These are phyloP conservation scores for Dichomitus squalens DNA, from an alignment of 1,284 basidiomycete genomes.

Conservation along the genomic window DNA sequence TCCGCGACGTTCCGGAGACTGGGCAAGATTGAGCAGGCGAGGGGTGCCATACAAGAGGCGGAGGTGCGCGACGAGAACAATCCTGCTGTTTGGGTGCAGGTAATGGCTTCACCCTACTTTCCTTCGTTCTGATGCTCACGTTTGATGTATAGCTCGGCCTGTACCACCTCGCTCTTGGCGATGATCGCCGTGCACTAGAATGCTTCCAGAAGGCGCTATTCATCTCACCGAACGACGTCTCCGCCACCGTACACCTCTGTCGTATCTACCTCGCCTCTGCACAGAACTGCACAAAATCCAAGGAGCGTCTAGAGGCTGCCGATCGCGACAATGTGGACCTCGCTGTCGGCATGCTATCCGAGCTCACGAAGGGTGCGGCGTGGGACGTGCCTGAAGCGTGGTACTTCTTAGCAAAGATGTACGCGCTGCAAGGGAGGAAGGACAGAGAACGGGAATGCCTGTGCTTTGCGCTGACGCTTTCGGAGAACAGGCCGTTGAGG, in stretches of 20 bases:
- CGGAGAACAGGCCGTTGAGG: slow-evolving; percentile 68
- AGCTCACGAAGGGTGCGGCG: slow-evolving; percentile 64
- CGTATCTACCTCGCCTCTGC: slow-evolving; percentile 65
- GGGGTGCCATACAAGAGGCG: slow-evolving; percentile 93
- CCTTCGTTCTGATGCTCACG: slow-evolving; percentile 1
- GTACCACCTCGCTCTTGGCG: slow-evolving; percentile 64
- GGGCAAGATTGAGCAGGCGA: slow-evolving; percentile 88
- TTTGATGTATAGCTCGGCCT: slow-evolving; percentile 63
- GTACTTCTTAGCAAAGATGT: slow-evolving; percentile 85
- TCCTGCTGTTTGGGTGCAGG: slow-evolving; percentile 94
- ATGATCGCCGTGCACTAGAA: slow-evolving; percentile 65
- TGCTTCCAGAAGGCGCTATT: slow-evolving; percentile 85
- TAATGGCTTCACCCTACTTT: slow-evolving; percentile 31
- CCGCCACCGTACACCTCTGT: slow-evolving; percentile 77
- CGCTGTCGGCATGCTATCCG: slow-evolving; percentile 67
- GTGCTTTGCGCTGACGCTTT: slow-evolving; percentile 70
- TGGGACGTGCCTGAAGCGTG: slow-evolving; percentile 94
- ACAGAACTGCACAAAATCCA: slow-evolving; percentile 26
- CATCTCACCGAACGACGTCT: slow-evolving; percentile 73
- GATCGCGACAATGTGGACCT: slow-evolving; percentile 67
- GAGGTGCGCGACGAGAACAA: slow-evolving; percentile 88
- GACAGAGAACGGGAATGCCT: slow-evolving; percentile 79
- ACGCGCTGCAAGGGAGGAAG: slow-evolving; percentile 70
- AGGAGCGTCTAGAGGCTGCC: slow-evolving; percentile 20
- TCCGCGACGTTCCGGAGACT: slow-evolving; percentile 92